These are phyloP conservation scores for Sporothrix euskadiensis DNA, from an alignment of 2,329 filamentous ascomycete genomes.

Conservation along the genomic window DNA sequence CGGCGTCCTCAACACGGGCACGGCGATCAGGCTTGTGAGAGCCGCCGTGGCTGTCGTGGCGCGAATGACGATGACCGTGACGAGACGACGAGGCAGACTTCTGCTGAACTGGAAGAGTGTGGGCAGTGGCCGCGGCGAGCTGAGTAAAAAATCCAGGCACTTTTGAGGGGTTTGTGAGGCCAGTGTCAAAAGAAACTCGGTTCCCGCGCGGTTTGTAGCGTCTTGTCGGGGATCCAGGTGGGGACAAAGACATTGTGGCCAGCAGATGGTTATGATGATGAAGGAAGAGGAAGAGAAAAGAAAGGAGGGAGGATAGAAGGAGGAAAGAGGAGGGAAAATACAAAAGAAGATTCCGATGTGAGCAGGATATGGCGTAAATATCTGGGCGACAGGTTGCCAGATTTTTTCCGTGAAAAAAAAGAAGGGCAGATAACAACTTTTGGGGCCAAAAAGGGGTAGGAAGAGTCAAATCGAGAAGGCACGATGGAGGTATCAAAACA, in stretches of 20 bases:
- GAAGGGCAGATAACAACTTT: background rate
- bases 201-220: background rate
- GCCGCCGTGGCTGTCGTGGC: background rate
- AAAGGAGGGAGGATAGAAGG: background rate
- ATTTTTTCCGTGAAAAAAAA: background rate
- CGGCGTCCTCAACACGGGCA: slow-evolving; percentile 24
- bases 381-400: background rate
- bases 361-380: background rate
- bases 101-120: background rate
- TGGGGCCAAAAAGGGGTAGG: background rate
- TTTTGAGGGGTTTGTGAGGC: background rate
- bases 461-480: background rate
- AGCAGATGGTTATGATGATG: background rate
- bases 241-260: slow-evolving; percentile 23
- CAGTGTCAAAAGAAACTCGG: slow-evolving; percentile 30
- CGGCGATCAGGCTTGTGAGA: slow-evolving; percentile 25
- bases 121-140: slow-evolving; percentile 5
- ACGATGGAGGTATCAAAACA: background rate
- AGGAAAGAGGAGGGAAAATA: background rate
- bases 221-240: slow-evolving; percentile 14
- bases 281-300: background rate
- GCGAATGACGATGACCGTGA: background rate
- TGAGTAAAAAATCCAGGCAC: slow-evolving; percentile 20
- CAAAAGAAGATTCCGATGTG: background rate
- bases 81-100: background rate